These are phyloP conservation scores for Phanerochaete sordida DNA, from an alignment of 768 basidiomycete species.

Conservation along the genomic window DNA sequence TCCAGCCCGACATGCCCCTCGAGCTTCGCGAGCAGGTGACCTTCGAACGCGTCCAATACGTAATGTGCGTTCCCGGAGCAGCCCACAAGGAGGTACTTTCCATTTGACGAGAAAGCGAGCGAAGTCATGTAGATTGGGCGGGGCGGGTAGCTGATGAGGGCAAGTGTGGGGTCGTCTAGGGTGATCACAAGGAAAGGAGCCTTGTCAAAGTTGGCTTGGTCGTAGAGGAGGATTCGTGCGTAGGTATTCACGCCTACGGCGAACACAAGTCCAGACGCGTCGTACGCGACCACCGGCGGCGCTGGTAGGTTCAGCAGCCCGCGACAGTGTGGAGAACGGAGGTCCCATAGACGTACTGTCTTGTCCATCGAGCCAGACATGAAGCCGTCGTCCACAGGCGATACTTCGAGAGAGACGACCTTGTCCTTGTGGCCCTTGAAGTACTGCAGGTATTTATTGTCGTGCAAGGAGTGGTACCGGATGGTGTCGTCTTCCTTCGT, in stretches of 20 bases:
- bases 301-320: constrained; percentile 76
- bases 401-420: constrained; percentile 88
- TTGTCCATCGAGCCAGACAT: constrained; percentile 93
- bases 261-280: constrained; percentile 78
- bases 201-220: constrained; percentile 84
- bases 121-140: constrained; percentile 90
- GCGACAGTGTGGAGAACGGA: constrained; percentile 73
- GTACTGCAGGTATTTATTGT: constrained; percentile 95
- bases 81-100: constrained; percentile 86
- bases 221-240: constrained; percentile 81
- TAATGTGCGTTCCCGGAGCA: constrained; percentile 94
- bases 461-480: constrained; percentile 91
- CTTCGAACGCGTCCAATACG: constrained; percentile 87
- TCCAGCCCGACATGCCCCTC: constrained; percentile 85
- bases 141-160: constrained; percentile 78
- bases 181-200: constrained; percentile 84
- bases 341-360: constrained; percentile 95
- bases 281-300: constrained; percentile 79
- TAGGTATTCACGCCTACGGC: constrained; percentile 84
- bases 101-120: constrained; percentile 85
- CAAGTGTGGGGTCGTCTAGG: constrained; percentile 77
- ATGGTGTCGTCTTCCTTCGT: constrained; percentile 95
- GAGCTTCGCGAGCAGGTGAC: constrained; percentile 77
- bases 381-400: constrained; percentile 92
- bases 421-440: constrained; percentile 91